Base-by-base conservation (phyloP, 768 basidiomycete genomes). In the Rhodocollybia butyracea region DNA sequence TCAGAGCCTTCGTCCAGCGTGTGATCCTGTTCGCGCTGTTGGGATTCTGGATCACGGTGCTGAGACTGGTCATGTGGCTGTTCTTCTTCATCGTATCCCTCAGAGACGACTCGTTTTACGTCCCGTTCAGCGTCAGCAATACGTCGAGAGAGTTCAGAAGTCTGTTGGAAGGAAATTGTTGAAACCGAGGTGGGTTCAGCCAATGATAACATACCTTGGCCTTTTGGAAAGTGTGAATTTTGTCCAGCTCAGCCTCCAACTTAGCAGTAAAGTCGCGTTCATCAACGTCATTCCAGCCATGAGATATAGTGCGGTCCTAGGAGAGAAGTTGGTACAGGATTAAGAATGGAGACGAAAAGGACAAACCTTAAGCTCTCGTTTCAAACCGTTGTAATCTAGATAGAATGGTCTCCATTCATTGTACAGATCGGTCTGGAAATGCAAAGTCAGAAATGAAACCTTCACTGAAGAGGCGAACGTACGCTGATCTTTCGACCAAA, bases 141-240 rank as follows among this genome's bases (percentile, higher is more conserved):
- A 53, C 91, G 86, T 8, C 74, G 76, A 27, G 92, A 81, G 34
- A 97, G 81, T 66, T 98, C 94, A 12, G 82, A 77, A 12, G 91
- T 89, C 91, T 94, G 51, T 32, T 2, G 47, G 17, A 34, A 19
- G 19, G 19, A 51, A 4, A 51, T 10, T 2, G 27, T 51, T 13
- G 50, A 21, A 19, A 29, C n/a, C 5, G 38, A 22, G 27, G 41
- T 30, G 45, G 19, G 51, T 40, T n/a, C 22, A 21, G 5, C 15
- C 2, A 29, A 45, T 17, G 30, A 29, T 12, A 56, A 66, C 64
- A 52, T 41, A 88, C 92, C 83, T 97, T 98, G 31, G 78, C 74
- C 66, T 86, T 90, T 68, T 98, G 96, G 66, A 98, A 98, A 64
- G 88, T 86, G 62, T 95, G 88, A 41, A 98, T 86, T 74, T 98